Conservation (phyloP, 2,329 filamentous ascomycete genomes). For the Neopestalotiopsis rosae region DNA sequence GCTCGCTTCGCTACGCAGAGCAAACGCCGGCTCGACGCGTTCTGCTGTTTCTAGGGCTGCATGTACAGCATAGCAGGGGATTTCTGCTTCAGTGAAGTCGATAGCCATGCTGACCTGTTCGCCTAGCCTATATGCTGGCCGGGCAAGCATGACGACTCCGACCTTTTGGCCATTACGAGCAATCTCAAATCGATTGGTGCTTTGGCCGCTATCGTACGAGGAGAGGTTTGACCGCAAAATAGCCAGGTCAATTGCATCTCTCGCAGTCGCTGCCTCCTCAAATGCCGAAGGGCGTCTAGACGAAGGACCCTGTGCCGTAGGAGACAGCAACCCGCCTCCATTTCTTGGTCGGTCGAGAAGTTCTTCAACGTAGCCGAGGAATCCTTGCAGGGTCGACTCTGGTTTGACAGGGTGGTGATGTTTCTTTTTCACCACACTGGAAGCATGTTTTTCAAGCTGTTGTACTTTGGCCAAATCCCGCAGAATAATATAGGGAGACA, state of each 20-base stretch:
- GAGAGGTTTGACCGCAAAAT: slow-evolving; percentile 82
- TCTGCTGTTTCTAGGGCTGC: slow-evolving; percentile 87
- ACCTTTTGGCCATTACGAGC: slow-evolving; percentile 91
- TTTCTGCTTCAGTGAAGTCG: slow-evolving; percentile 78
- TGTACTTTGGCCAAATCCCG: slow-evolving; percentile 78
- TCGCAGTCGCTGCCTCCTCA: slow-evolving; percentile 67
- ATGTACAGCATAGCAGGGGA: slow-evolving; percentile 86
- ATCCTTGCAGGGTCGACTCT: slow-evolving; percentile 63
- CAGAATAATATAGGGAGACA: slow-evolving; percentile 90
- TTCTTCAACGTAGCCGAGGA: slow-evolving; percentile 78
- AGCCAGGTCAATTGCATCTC: slow-evolving; percentile 88
- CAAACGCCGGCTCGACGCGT: slow-evolving; percentile 78
- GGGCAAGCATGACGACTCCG: slow-evolving; percentile 85
- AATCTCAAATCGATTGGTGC: slow-evolving; percentile 94
- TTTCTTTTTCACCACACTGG: slow-evolving; percentile 28
- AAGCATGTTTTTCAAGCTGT: slow-evolving; percentile 46
- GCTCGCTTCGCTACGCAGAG: slow-evolving; percentile 83
- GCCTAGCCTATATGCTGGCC: slow-evolving; percentile 87
- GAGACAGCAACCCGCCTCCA: slow-evolving; percentile 71
- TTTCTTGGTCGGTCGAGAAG: slow-evolving; percentile 67
- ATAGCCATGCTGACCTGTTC: slow-evolving; percentile 85
- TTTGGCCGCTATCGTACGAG: slow-evolving; percentile 68
- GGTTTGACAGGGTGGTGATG: slow-evolving; percentile 33
- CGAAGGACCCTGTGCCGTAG: slow-evolving; percentile 64
- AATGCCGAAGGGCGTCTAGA: slow-evolving; percentile 61